Evolutionary conservation across 2,329 filamentous ascomycete genomes (phyloP), one percentile per base, ranked within the genome.

Genomic region (Cladosporium austrohemisphaericum): DNA sequence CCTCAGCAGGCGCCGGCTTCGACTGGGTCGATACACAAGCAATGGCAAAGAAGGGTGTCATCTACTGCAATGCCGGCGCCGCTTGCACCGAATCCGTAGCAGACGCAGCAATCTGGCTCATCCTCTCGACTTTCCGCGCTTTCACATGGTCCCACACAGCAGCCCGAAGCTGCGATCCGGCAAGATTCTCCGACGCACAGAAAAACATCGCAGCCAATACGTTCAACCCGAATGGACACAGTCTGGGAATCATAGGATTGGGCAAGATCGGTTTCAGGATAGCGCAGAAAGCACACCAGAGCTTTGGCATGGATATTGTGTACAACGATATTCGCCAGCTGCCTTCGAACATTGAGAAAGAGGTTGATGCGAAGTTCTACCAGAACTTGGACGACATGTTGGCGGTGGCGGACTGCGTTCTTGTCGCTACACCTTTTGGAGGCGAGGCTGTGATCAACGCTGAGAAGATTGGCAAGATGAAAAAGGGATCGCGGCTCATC

Each of bases 1-100:
- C 80, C 13, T 77, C 74, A 13, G 80, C 81, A 1, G 80, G 80
- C 2, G 80, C 80, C 11, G 79, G 81, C 2, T 84, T 80, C 63
- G 79, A 84, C 62, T 83, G 80, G 79, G 79, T 77, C 4, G 76
- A 84, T 63, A 77, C 78, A 20, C 72, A 79, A 59, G 65, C 78
- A 1, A 63, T 89, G 48, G 85, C 79, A 1, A 71, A 79, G 53
- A 74, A 75, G 61, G 84, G 81, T 29, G 78, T 86, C 54, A 68
- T 84, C 44, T 89, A 88, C 68, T 88, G 85, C 72, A 88, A 89
- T 68, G 78, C 81, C 2, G 84, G 84, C 1, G 76, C 81, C 1
- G 84, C 85, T 0, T 84, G 83, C 28, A 83, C 83, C 5, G 85
- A 89, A 60, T 80, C 84, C 4, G 85, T 88, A 1, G 84, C 85